phyloP scores from a whole-genome alignment of 805 yeast species.

The Saccharomycopsis olivae region DNA sequence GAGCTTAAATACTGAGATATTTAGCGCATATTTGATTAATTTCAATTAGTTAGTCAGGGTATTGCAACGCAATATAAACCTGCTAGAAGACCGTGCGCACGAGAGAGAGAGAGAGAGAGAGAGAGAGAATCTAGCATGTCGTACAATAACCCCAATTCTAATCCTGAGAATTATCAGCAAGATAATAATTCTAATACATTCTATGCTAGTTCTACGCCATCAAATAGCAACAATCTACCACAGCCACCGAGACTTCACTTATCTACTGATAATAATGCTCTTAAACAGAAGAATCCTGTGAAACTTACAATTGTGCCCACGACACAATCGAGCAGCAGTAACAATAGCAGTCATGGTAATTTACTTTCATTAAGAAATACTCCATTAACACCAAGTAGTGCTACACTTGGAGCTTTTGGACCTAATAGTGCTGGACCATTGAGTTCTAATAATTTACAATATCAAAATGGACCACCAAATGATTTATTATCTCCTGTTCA shows the following conservation, averaged over 20 bases:
- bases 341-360: constrained; percentile 9
- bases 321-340: too few relatives aligned
- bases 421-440: not conserved
- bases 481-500: constrained; percentile 10
- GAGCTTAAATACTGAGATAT: too few relatives aligned
- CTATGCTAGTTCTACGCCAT: not conserved
- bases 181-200: not conserved
- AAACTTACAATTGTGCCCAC: constrained; percentile 13
- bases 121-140: too few relatives aligned
- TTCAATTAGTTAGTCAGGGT: too few relatives aligned
- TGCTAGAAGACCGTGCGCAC: too few relatives aligned
- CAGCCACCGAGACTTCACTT: not conserved
- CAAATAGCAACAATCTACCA: not conserved
- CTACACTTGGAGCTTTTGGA: constrained; percentile 1
- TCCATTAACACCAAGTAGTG: constrained; percentile 15
- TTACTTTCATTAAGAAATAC: constrained; percentile 14
- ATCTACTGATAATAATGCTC: not conserved
- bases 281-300: constrained; percentile 10
- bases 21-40: too few relatives aligned
- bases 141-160: not conserved
- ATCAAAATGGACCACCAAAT: not conserved
- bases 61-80: too few relatives aligned
- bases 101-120: too few relatives aligned
- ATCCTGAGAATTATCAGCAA: not conserved
- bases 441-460: not conserved